Evolutionary conservation across 768 basidiomycete species (phyloP), one percentile per base, ranked within the genome.

Genomic region (Boletellus ananiceps): DNA sequence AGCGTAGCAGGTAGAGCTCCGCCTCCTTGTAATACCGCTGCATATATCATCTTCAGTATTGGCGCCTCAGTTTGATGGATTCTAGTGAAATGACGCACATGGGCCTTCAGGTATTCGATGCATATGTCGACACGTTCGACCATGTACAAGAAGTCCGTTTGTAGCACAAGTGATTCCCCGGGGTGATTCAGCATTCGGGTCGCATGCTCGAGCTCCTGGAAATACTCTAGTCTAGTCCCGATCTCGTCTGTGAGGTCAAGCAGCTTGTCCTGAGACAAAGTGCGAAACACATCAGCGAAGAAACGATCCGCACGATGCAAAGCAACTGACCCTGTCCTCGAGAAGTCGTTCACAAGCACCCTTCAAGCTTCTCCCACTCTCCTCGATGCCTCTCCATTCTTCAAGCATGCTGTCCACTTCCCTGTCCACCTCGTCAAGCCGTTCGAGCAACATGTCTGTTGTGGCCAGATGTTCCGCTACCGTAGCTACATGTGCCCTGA

Each of bases 51-150:
- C 16, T 8, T 65, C 38, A 55, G 49, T 46, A 45, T 16, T 2
- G 35, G 25, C 11, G 8, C 19, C 13, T 19, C 2, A 36, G 29
- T 11, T 29, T 11, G 29, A 46, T 16, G 18, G 16, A 2, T 11
- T 29, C 29, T 29, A 18, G 25, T 18, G 7, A 18, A 38, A 31
- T 29, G 19, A 72, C 91, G 60, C 67, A 94, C 94, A 67, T 96
- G 91, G 12, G 75, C 75, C 63, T 85, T 85, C 27, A 99, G 72
- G 63, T 89, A 98, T 44, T 90, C 88, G 41, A 98, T 86, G 63
- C 95, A 97, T 36, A 93, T 85, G 59, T 96, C 94, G 29, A 98
- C 84, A 7, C 93, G 81, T 59, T 95, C 93, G 33, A 98, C 90
- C 93, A 95, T 95, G 59, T 92, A 89, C 47, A 98, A 68, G 66